These are phyloP conservation scores for Cordyceps cicadae DNA, from an alignment of 2,329 filamentous ascomycete species.

Conservation along the genomic window DNA sequence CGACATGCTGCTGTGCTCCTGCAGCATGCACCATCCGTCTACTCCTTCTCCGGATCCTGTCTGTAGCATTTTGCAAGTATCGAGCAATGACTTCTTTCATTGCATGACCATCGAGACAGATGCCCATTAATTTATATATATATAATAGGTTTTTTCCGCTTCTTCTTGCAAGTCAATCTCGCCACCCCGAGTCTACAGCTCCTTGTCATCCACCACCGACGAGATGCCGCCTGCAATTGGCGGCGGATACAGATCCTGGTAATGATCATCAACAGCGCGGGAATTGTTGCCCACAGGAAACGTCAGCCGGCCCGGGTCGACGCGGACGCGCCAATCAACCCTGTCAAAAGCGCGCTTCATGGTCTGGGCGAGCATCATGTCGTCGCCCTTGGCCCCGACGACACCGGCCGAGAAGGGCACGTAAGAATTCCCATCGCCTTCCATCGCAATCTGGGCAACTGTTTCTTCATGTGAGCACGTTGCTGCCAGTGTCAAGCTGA, in stretches of 20 bases:
- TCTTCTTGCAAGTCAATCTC: too few species aligned
- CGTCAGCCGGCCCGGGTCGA: conserved; percentile 21
- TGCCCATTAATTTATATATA: too few species aligned
- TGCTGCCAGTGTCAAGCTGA: neutral
- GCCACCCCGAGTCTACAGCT: neutral
- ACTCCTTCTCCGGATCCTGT: too few species aligned
- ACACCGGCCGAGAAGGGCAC: conserved; percentile 24
- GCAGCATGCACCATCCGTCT: too few species aligned
- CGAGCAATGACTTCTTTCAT: too few species aligned
- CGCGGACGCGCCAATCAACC: conserved; percentile 21
- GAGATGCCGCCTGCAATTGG: neutral
- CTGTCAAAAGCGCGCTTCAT: conserved; percentile 22
- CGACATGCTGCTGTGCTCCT: too few species aligned
- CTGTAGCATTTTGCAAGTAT: too few species aligned
- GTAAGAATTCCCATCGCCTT: conserved; percentile 23
- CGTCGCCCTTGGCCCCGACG: conserved; percentile 21
- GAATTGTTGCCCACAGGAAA: conserved; percentile 20
- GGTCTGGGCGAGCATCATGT: conserved; percentile 20
- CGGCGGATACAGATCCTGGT: conserved; percentile 1
- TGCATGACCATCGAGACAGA: too few species aligned
- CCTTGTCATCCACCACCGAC: neutral
- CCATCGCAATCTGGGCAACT: conserved; percentile 25
- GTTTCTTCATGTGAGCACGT: neutral
- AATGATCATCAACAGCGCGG: conserved; percentile 12
- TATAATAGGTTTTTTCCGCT: too few species aligned